These are phyloP conservation scores for Phenoliferia sp. DNA, from an alignment of 1,284 basidiomycete species.

Conservation along the genomic window DNA sequence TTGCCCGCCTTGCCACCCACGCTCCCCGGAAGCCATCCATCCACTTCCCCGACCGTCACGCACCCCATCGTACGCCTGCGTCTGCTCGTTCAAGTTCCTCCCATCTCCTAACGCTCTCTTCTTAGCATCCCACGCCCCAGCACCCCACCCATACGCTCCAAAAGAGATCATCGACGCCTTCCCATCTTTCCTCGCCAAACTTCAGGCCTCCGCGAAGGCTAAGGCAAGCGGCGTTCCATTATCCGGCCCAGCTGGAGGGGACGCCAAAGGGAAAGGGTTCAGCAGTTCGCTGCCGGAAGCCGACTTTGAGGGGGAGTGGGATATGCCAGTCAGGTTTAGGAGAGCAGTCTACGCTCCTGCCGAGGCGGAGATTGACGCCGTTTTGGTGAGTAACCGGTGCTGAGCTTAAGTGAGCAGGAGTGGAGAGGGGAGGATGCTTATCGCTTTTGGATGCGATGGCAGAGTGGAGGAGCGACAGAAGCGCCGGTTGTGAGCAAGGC, in stretches of 20 bases:
- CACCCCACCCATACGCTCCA: slow-evolving; percentile 29
- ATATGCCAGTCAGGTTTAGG: slow-evolving; percentile 21
- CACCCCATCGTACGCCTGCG: background rate
- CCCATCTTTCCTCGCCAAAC: slow-evolving; percentile 5
- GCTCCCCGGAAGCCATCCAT: slow-evolving; percentile 18
- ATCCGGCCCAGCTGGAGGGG: background rate
- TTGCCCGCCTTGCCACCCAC: slow-evolving; percentile 18
- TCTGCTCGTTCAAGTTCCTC: background rate
- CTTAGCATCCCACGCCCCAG: slow-evolving; percentile 6
- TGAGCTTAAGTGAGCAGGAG: background rate
- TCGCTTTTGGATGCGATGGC: background rate
- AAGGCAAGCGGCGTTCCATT: background rate
- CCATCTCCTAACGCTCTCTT: no score
- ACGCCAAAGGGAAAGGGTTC: background rate
- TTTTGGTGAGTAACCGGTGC: slow-evolving; percentile 16
- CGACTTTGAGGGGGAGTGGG: slow-evolving; percentile 13
- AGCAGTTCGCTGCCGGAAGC: background rate
- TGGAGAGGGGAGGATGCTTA: background rate
- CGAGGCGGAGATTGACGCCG: slow-evolving; percentile 26
- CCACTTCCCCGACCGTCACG: slow-evolving; percentile 24
- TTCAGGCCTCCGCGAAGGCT: background rate
- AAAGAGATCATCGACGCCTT: slow-evolving; percentile 24
- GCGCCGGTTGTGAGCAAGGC: slow-evolving; percentile 15
- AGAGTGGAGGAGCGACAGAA: slow-evolving; percentile 13
- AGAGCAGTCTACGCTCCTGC: slow-evolving; percentile 12